Percentiles rank a stretch among this genome's conserved stretches.
Conservation (phyloP, 1,284 basidiomycete genomes). For the Sporisorium scitamineum region DNA sequence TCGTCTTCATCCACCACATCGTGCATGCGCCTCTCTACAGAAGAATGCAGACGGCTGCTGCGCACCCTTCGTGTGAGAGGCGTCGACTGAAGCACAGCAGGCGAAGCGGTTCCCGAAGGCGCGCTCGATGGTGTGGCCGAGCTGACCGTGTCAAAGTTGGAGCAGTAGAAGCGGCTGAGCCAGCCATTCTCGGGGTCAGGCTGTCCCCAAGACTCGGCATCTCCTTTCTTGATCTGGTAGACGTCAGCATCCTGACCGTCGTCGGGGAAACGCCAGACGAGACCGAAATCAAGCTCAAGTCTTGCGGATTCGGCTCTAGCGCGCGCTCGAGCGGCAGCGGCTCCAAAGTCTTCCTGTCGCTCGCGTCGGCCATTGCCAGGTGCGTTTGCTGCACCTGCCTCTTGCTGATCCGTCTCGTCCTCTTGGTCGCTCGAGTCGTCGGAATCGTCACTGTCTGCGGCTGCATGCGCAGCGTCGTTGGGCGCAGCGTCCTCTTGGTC, state of each 20-base stretch:
- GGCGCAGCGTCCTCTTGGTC: constrained; percentile 24
- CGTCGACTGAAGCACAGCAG: constrained; percentile 45
- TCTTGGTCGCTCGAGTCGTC: constrained; percentile 24
- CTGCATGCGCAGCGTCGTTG: constrained; percentile 3
- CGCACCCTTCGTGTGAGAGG: constrained; percentile 41
- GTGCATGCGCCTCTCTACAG: constrained; percentile 46
- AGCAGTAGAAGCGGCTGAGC: constrained; percentile 64
- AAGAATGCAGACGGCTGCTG: constrained; percentile 43
- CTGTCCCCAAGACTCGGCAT: constrained; percentile 51
- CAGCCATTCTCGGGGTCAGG: constrained; percentile 63
- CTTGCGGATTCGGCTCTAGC: constrained; percentile 46
- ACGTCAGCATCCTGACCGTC: constrained; percentile 58
- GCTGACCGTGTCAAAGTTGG: constrained; percentile 51
- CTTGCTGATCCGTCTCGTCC: background rate
- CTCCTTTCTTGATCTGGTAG: constrained; percentile 43
- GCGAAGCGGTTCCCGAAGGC: constrained; percentile 40
- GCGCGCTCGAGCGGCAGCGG: constrained; percentile 34
- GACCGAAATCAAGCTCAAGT: constrained; percentile 58
- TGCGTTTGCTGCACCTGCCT: background rate
- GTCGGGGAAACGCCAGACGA: constrained; percentile 62
- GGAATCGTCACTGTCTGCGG: constrained; percentile 13
- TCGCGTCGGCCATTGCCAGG: constrained; percentile 14
- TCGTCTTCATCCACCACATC: constrained; percentile 42
- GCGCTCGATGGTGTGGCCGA: constrained; percentile 34
- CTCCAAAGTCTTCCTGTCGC: constrained; percentile 31